phyloP scores from a whole-genome alignment of 1,284 basidiomycete genomes.

The Naganishia liquefaciens region DNA sequence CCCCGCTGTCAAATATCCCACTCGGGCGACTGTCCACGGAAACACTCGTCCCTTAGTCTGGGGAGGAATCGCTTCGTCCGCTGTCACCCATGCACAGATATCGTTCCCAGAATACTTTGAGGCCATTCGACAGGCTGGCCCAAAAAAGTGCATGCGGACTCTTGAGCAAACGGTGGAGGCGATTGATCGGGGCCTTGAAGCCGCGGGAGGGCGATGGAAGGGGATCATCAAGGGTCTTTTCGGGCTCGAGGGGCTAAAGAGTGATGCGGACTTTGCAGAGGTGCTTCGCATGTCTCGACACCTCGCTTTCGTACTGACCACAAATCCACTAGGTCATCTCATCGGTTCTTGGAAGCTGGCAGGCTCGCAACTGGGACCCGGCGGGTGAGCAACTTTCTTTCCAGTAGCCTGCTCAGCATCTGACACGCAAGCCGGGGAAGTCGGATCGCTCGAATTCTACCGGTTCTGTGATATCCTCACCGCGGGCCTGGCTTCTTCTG shows the following conservation, averaged over 20 bases:
- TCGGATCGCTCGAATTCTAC: constrained; percentile 58
- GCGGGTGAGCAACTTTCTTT: constrained; percentile 40
- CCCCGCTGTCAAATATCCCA: constrained; percentile 4
- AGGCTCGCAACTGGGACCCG: constrained; percentile 75
- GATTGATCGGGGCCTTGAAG: constrained; percentile 64
- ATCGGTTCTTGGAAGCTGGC: constrained; percentile 56
- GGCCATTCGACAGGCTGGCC: constrained; percentile 73
- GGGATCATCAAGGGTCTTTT: constrained; percentile 67
- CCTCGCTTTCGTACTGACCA: background rate
- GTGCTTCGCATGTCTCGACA: constrained; percentile 43
- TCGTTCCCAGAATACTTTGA: constrained; percentile 69
- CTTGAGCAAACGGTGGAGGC: constrained; percentile 66
- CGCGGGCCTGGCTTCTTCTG: constrained; percentile 40
- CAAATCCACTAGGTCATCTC: constrained; percentile 1
- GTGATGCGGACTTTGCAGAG: constrained; percentile 77
- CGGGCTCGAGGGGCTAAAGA: constrained; percentile 65
- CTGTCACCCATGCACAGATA: constrained; percentile 60
- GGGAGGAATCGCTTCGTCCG: constrained; percentile 73
- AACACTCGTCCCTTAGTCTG: constrained; percentile 62
- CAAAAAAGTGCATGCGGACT: constrained; percentile 64
- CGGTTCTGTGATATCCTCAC: constrained; percentile 69
- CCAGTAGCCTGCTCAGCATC: too few relatives aligned
- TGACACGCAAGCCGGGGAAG: background rate
- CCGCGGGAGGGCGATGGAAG: constrained; percentile 4
- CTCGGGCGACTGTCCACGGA: constrained; percentile 60